A percentile compares a stretch with the other conserved stretches of the same genome.
phyloP scores from a whole-genome alignment of 345 rosid genomes.

The Limnanthes douglasii region DNA sequence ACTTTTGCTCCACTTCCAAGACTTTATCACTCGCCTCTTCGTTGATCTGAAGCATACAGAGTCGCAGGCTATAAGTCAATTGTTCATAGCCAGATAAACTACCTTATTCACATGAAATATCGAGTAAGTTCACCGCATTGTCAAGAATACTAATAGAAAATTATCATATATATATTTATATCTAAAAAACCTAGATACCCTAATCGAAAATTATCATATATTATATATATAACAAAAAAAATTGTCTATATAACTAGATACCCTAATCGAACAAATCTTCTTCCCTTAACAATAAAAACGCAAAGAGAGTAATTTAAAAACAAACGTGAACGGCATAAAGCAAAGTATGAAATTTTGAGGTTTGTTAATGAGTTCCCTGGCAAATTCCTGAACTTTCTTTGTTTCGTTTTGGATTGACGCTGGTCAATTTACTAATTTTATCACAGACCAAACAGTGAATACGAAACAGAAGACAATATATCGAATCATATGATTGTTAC shows the following conservation, averaged over 20 bases:
- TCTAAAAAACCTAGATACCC: background rate
- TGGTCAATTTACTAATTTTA: too few species aligned
- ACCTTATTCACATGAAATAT: background rate
- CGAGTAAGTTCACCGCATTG: background rate
- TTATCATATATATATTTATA: too few species aligned
- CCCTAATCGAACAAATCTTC: too few species aligned
- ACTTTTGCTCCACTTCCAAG: conserved; percentile 84
- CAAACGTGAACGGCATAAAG: too few species aligned
- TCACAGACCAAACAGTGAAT: too few species aligned
- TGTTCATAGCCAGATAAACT: background rate
- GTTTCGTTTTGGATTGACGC: too few species aligned
- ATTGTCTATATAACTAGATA: too few species aligned
- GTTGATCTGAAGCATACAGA: conserved; percentile 31
- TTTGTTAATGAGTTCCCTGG: too few species aligned
- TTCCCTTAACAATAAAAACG: too few species aligned
- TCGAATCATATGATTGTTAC: background rate
- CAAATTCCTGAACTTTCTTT: too few species aligned
- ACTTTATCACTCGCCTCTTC: conserved; percentile 89
- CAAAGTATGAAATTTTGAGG: too few species aligned
- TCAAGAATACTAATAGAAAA: background rate
- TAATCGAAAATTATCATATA: background rate
- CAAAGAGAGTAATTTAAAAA: too few species aligned
- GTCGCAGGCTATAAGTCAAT: background rate
- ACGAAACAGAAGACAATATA: conserved; percentile 4
- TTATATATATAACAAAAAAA: conserved; percentile 1